These are phyloP conservation scores for Prunus mongolica DNA, from an alignment of 306 rosid species.

Conservation along the genomic window DNA sequence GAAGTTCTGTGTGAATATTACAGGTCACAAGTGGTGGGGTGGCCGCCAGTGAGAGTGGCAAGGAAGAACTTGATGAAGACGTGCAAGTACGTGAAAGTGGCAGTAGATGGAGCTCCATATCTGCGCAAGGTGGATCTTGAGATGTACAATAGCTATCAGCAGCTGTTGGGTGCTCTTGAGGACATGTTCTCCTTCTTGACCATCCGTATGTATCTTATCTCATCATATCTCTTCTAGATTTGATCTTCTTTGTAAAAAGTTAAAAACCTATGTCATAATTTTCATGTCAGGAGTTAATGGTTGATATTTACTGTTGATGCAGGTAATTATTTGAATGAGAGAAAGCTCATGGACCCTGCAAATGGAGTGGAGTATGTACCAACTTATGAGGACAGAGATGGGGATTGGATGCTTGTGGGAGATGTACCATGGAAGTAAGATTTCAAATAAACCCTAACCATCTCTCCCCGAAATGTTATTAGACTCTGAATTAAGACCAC, in stretches of 20 bases:
- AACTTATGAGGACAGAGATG: slow-evolving; percentile 73
- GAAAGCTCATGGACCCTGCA: slow-evolving; percentile 41
- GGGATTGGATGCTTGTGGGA: slow-evolving; percentile 82
- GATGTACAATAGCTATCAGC: slow-evolving; percentile 40
- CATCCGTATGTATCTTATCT: slow-evolving; percentile 35
- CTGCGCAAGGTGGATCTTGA: slow-evolving; percentile 63
- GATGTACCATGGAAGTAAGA: slow-evolving; percentile 87
- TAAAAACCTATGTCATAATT: background rate
- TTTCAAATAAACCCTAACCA: background rate
- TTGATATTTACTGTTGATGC: background rate
- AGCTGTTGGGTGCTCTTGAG: slow-evolving; percentile 42
- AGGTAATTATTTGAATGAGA: slow-evolving; percentile 51
- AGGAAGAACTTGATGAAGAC: slow-evolving; percentile 43
- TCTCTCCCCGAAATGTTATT: background rate
- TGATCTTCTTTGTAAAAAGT: background rate
- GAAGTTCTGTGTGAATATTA: background rate
- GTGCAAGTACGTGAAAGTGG: slow-evolving; percentile 63
- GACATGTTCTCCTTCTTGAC: slow-evolving; percentile 46
- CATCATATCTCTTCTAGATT: background rate
- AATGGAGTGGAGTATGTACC: slow-evolving; percentile 56
- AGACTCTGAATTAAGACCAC: background rate
- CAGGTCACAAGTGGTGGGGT: slow-evolving; percentile 55
- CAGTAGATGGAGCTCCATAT: slow-evolving; percentile 69
- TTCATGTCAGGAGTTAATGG: background rate
- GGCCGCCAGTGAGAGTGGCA: slow-evolving; percentile 68